A percentile compares a stretch with the other conserved stretches of the same genome.
Evolutionary conservation across 2,329 filamentous ascomycete genomes (phyloP).

Genomic region (Pseudonectria foliicola): DNA sequence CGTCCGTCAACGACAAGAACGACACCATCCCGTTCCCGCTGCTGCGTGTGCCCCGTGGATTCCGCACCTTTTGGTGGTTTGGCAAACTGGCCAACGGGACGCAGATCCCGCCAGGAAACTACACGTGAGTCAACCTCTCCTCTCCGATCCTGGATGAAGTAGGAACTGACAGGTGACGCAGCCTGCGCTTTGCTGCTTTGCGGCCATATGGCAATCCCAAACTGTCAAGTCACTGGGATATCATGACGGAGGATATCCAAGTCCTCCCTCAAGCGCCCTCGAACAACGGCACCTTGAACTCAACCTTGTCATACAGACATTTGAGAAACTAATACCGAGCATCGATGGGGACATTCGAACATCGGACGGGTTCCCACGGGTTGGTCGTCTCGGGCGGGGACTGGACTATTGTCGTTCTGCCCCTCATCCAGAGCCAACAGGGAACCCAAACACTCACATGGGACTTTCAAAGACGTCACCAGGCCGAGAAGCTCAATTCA

Average conservation of each 20-base stretch:
- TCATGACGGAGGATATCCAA: slow-evolving; percentile 30
- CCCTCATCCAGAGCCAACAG: too few species aligned
- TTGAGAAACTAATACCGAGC: not conserved
- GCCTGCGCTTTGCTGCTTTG: slow-evolving; percentile 35
- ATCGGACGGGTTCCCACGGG: too few species aligned
- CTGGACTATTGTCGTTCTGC: too few species aligned
- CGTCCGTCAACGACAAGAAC: slow-evolving; percentile 27
- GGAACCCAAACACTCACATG: too few species aligned
- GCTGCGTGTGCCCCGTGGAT: slow-evolving; percentile 26
- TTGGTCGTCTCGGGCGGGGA: too few species aligned
- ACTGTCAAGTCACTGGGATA: slow-evolving; percentile 35
- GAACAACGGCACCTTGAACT: slow-evolving; percentile 21
- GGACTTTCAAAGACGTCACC: too few species aligned
- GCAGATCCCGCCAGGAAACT: slow-evolving; percentile 33
- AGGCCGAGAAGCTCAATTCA: too few species aligned
- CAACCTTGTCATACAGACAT: slow-evolving; percentile 12
- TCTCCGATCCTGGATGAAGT: not conserved
- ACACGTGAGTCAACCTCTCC: slow-evolving; percentile 26
- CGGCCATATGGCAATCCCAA: slow-evolving; percentile 34
- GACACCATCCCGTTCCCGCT: slow-evolving; percentile 33
- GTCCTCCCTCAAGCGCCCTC: slow-evolving; percentile 29
- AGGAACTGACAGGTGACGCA: slow-evolving; percentile 11
- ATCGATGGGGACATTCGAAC: too few species aligned
- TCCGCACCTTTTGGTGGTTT: slow-evolving; percentile 34
- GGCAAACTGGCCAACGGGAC: slow-evolving; percentile 35